Conservation (phyloP, 2,329 filamentous ascomycete genomes). For the Calonectria pseudoturangicola region DNA sequence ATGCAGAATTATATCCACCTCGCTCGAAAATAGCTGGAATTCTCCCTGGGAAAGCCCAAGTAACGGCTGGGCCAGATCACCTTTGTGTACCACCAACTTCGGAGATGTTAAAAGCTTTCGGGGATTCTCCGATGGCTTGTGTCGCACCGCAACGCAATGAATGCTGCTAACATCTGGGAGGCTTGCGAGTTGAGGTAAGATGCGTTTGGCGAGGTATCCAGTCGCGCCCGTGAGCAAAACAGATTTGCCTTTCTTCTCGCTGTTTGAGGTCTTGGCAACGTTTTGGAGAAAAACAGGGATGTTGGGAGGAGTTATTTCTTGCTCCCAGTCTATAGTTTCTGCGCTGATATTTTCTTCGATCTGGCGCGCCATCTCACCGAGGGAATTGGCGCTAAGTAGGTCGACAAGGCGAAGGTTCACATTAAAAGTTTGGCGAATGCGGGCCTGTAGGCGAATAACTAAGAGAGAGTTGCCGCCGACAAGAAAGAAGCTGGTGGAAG, state of each 20-base stretch:
- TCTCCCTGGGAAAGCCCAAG: conserved; percentile 40
- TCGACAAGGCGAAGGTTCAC: neutral
- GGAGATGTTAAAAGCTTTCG: neutral
- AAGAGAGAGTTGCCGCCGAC: conserved; percentile 33
- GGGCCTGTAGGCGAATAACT: neutral
- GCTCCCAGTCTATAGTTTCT: neutral
- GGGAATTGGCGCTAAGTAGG: neutral
- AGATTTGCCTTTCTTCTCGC: neutral
- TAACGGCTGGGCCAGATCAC: neutral
- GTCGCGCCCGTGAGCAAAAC: neutral
- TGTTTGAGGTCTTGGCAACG: neutral
- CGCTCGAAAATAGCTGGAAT: conserved; percentile 52
- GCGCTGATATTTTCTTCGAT: neutral
- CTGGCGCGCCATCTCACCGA: neutral
- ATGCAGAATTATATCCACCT: conserved; percentile 71
- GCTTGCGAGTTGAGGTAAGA: neutral
- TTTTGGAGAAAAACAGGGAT: neutral
- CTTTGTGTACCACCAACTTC: conserved; percentile 1
- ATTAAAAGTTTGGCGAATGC: conserved; percentile 5
- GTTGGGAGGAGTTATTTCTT: neutral
- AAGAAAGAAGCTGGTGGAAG: conserved; percentile 27
- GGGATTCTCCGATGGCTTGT: neutral
- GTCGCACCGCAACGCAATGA: conserved; percentile 24
- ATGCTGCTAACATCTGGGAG: neutral
- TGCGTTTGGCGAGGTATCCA: neutral